Conservation (phyloP, 225 moss, liverwort and hornwort species). For the Neckera pumila region DNA sequence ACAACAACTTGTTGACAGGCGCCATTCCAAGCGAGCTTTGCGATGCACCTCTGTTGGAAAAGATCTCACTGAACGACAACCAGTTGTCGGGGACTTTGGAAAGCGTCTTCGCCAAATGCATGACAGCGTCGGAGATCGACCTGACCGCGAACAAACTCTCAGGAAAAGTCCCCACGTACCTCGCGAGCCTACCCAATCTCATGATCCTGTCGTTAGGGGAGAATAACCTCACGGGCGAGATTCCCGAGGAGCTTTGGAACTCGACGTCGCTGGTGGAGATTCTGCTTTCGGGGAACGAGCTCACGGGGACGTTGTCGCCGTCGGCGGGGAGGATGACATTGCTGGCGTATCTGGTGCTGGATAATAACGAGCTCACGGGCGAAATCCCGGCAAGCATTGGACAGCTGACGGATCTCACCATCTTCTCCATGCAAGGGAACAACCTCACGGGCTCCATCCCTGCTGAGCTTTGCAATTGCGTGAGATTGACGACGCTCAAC, state of each 20-base stretch:
- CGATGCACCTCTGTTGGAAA: conserved; percentile 22
- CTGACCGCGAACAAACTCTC: conserved; percentile 23
- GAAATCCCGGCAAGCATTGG: conserved; percentile 33
- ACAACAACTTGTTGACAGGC: conserved; percentile 37
- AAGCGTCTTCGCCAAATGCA: conserved; percentile 6
- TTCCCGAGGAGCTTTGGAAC: conserved; percentile 72
- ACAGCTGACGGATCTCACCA: conserved; percentile 31
- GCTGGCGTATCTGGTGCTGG: conserved; percentile 26
- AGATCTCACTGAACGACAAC: conserved; percentile 27
- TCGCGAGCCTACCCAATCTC: conserved; percentile 13
- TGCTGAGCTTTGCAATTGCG: conserved; percentile 53
- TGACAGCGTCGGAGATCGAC: conserved; percentile 16
- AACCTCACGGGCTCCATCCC: conserved; percentile 54
- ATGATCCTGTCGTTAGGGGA: conserved; percentile 20
- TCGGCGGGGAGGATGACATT: conserved; percentile 9
- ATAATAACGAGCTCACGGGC: conserved; percentile 34
- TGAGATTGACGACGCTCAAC: conserved; percentile 60
- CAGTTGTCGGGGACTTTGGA: conserved; percentile 30
- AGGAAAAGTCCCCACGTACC: conserved; percentile 18
- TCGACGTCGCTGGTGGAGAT: conserved; percentile 55
- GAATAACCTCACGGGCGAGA: conserved; percentile 52
- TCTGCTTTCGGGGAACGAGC: conserved; percentile 34
- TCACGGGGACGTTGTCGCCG: conserved; percentile 33
- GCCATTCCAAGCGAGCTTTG: conserved; percentile 31
- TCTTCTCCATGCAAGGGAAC: conserved; percentile 61